Percentiles rank a stretch among this genome's conserved stretches.
These are phyloP conservation scores for Tuber melanosporum DNA, from an alignment of 495 filamentous ascomycete genomes.

Conservation along the genomic window DNA sequence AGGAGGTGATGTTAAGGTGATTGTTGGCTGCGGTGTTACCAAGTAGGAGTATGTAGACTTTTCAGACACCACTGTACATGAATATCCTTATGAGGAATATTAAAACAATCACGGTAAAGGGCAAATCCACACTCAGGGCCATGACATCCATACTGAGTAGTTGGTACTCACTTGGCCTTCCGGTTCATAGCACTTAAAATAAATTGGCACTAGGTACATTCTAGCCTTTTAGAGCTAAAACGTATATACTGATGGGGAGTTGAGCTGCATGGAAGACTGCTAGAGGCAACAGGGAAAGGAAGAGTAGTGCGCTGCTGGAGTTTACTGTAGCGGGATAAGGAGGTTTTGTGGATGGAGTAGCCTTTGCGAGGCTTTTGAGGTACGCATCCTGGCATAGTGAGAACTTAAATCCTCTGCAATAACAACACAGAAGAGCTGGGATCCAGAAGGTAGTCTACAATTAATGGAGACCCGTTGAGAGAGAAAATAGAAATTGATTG, in stretches of 20 bases:
- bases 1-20: no score
- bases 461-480: not conserved
- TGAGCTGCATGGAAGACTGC: not conserved
- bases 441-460: not conserved
- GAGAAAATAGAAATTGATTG: constrained; percentile 4
- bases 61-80: no score
- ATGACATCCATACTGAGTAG: not conserved
- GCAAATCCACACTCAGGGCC: not conserved
- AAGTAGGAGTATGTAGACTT: no score
- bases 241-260: not conserved
- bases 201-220: not conserved
- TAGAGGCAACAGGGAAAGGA: not conserved
- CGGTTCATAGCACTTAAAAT: no score
- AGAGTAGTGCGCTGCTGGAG: not conserved
- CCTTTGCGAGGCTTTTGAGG: not conserved
- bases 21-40: no score
- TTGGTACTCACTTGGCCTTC: not conserved
- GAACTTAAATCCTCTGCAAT: not conserved
- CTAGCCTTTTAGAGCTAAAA: not conserved
- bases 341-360: not conserved
- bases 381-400: not conserved
- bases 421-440: not conserved
- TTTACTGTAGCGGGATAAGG: not conserved
- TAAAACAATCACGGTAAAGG: not conserved
- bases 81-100: not conserved